Base-by-base conservation (phyloP, 1,284 basidiomycete species). In the Ustilago sp. region DNA sequence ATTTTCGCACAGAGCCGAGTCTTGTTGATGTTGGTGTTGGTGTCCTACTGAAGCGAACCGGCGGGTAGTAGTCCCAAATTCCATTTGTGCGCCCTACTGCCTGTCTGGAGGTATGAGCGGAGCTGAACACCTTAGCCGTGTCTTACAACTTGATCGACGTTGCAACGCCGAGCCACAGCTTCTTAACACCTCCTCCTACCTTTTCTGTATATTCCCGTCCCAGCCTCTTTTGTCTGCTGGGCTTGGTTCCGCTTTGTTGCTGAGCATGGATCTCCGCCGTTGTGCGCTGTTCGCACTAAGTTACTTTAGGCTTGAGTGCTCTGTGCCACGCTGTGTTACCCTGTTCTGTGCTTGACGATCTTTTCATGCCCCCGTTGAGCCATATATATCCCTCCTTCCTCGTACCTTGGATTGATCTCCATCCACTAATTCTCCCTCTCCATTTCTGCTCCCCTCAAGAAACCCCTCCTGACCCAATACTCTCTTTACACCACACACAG, bases 371-470 rank as follows among this genome's bases (percentile, higher is more conserved):
- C 1, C 28, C 35, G 12, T 28, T 54, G 0, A 12, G 13, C n/a
- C 54, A 56, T 56, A 62, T 58, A 67, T 68, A 63, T 43, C 48
- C 1, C 23, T 32, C 19, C 36, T 51, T 45, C 52, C 51, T 7
- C 53, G 15, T 32, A 36, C 31, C 8, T 38, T 38, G 2, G 36
- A 38, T 9, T 9, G 53, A 15, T 41, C 19, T 38, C 36, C 47
- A 55, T 36, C 38, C 50, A 32, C 36, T 54, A 51, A 41, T 2
- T 17, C 28, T 47, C 34, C 50, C 43, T 59, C 39, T 47, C 9
- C 48, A 55, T 47, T 19, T 48, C 54, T 38, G 17, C 57, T 48
- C 38, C 54, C 59, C 39, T 54, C 66, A 61, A 51, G 59, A 57
- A 23, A 53, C 12, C 4, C 7, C n/a, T 32, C 51, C 34, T 35